Base-by-base conservation (phyloP, 2,329 filamentous ascomycete genomes). In the Cladophialophora psammophila region DNA sequence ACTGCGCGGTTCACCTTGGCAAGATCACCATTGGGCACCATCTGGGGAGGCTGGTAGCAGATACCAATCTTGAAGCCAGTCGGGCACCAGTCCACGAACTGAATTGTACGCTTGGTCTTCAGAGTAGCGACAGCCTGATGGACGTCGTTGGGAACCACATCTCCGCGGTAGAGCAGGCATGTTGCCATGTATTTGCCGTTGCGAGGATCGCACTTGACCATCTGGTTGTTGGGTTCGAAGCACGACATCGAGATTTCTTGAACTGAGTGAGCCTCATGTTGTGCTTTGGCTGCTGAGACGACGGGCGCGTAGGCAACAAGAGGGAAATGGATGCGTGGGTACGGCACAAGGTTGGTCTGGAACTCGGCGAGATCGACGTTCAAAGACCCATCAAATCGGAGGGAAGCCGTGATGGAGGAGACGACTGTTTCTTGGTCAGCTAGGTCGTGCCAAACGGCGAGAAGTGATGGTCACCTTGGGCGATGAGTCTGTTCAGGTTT, bases 61-160 rank as follows among this genome's bases (percentile, higher is more conserved):
- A 99, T 99, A 87, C 95, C 95, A 75, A 99, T 92, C 92, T 99
- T 99, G 91, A 99, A 99, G 75, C 95, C 95, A 82, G 95, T 99
- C 69, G 95, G 95, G 89, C 95, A 99, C 95, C 95, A 99, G 85
- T 99, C 95, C 79, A 99, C 95, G 80, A 98, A 97, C 85, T 98
- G 94, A 80, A 99, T 96, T 76, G 95, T 97, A 78, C 93, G 91
- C 91, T 97, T 98, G 82, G 95, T 97, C 92, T 98, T 99, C 80
- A 98, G 91, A 73, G 92, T 93, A 70, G 94, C 94, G 74, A 98
- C 94, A 72, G 95, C 94, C 68, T 85, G 88, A 86, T 97, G 92
- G 74, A 92, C 92, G 78, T 98, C 94, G 85, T 96, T 96, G 83
- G 94, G 92, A 70, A 98, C 95, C 75, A 99, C 94, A 77, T 98